These are phyloP conservation scores for Dendrobium nobile DNA, from an alignment of 106 monocot species.

Conservation along the genomic window DNA sequence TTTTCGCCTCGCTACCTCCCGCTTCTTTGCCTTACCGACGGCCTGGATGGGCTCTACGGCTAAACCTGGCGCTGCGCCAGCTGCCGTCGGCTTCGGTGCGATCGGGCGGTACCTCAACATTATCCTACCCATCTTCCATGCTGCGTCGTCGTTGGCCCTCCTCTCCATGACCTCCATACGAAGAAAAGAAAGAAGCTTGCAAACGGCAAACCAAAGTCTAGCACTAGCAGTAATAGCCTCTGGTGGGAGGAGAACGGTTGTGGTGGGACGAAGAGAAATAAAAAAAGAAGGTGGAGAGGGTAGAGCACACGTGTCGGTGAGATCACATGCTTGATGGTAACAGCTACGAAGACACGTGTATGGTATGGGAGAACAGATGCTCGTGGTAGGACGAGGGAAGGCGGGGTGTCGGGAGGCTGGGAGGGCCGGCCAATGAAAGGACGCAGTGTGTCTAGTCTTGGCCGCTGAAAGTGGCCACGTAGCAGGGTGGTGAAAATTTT, in stretches of 20 bases:
- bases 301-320: not conserved
- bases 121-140: conserved; percentile 52
- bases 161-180: conserved; percentile 14
- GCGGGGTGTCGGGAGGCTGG: not conserved
- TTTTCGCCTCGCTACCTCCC: not conserved
- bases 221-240: not conserved
- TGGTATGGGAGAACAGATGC: not conserved
- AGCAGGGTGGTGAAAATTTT: not conserved
- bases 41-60: not conserved
- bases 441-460: not conserved
- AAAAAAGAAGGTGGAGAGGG: not conserved
- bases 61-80: not conserved
- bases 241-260: not conserved
- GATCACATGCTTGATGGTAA: not conserved
- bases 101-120: conserved; percentile 80
- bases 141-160: conserved; percentile 29
- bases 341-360: not conserved
- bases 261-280: not conserved
- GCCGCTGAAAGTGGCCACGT: not conserved
- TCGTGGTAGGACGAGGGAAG: not conserved
- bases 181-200: not conserved
- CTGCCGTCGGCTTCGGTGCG: conserved; percentile 62
- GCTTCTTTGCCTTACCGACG: conserved; percentile 1
- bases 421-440: not conserved
- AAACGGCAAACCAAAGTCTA: not conserved